Evolutionary conservation across 192 early-diverging fungal species (phyloP), one percentile per base, ranked within the genome.

Genomic region (Obelidium mucronatum): DNA sequence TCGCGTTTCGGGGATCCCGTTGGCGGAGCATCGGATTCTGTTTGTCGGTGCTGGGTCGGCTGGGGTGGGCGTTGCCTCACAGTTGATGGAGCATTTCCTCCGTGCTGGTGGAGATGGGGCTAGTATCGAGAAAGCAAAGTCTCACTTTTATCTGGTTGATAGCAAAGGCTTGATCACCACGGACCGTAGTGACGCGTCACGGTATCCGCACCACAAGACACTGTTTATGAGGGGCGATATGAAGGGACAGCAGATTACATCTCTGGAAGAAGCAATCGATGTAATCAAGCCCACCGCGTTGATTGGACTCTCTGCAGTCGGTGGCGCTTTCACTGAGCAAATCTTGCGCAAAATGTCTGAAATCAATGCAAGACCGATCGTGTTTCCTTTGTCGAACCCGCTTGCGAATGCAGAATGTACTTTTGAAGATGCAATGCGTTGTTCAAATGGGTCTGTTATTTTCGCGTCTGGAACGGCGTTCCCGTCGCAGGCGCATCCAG

Each of bases 381-480:
- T 97, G 48, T 94, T 95, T 81, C 94, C 95, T 5, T 84, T 84
- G 24, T 95, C 93, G 19, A 98, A 97, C 79, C 96, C 95, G 35
- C 78, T 85, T 64, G 89, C 88, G 67, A 94, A 95, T 81, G 93
- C 95, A 69, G 97, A 99, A 86, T 99, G 97, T 86, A 94, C 94
- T 5, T 97, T 93, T 67, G 95, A 94, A 83, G 82, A 93, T 68
- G 96, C 97, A 54, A 94, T 99, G 92, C 80, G 81, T 54, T 79
- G 81, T 82, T 95, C 97, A 15, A 82, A 94, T 64, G 92, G 95
- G 78, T 85, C 90, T 62, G 96, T 95, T 26, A 90, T 99, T 61
- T 99, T 99, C 88, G 96, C 95, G 24, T 96, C 94, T 2, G 97
- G 97, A 61, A 97, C 96, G 6, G 94, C 92, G 3, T 99, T 99